A percentile compares a stretch with the other conserved stretches of the same genome.
Evolutionary conservation across 2,329 filamentous ascomycete genomes (phyloP).

Genomic region (Penicillium paneum): DNA sequence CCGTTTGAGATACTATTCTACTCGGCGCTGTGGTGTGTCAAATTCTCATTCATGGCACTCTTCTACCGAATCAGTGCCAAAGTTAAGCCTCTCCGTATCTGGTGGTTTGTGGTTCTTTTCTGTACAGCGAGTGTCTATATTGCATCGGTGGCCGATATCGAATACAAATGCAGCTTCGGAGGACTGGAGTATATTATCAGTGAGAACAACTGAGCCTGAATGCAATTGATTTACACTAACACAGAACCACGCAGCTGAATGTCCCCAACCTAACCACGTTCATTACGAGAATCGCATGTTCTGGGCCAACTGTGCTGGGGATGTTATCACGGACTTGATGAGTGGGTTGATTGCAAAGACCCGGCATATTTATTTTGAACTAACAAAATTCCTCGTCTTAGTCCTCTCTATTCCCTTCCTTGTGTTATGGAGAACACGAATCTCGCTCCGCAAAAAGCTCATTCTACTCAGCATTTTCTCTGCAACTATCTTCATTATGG

Average conservation of each 20-base stretch:
- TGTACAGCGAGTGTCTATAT: constrained; percentile 11
- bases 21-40: constrained; percentile 15
- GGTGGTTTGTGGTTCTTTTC: constrained; percentile 18
- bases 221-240: not conserved
- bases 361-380: not conserved
- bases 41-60: constrained; percentile 19
- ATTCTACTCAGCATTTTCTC: constrained; percentile 18
- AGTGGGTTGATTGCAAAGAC: constrained; percentile 4
- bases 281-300: constrained; percentile 19
- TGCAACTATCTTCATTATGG: constrained; percentile 15
- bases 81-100: constrained; percentile 13
- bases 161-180: constrained; percentile 17
- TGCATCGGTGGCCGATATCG: constrained; percentile 13
- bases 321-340: constrained; percentile 18
- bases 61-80: constrained; percentile 17
- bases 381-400: not conserved
- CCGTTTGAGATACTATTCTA: constrained; percentile 19
- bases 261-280: constrained; percentile 8
- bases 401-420: constrained; percentile 19
- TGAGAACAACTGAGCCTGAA: not conserved
- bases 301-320: constrained; percentile 14
- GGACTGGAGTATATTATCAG: constrained; percentile 13
- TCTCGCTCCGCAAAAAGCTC: constrained; percentile 13
- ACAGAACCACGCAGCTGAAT: constrained; percentile 8
- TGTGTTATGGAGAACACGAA: constrained; percentile 14